Evolutionary conservation across 1,139 yeast genomes (phyloP), one percentile per base, ranked within the genome.

Genomic region (Lodderomyces jiufengensis): DNA sequence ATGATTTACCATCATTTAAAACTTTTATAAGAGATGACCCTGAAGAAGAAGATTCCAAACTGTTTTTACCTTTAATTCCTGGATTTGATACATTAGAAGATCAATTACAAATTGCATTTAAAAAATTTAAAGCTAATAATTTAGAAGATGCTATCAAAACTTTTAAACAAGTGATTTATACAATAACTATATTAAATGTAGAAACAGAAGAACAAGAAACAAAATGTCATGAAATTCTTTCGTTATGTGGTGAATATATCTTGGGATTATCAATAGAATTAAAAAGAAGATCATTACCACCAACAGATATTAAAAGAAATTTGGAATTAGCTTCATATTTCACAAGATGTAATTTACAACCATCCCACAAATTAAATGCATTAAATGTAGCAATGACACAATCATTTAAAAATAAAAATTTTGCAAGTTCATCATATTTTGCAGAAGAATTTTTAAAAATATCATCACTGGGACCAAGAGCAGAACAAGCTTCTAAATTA

Each of bases 291-390:
- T 59, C 83, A 7, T 66, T 90, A 41, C 86, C 84, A 27, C 69
- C 81, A 4, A 64, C 68, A 20, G 86, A 87, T 42, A 67, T 82
- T 37, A 84, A 87, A 62, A 82, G 97, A 45, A 88, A 86, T 55
- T 73, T 94, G 54, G 98, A 92, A 60, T 71, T 94, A 49, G 97
- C 97, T 5, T 95, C 97, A 1, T 92, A 90, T 63, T 94, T 94
- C 68, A 87, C 98, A 12, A 79, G 79, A 55, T 82, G 90, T 27
- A 77, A 82, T 48, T 75, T 94, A 49, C 88, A 85, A 49, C 80
- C 85, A 31, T 81, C 83, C 5, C 98, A 94, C 60, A 78, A 81
- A 44, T 76, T 84, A 37, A 83, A 88, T 54, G 97, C 98, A 9
- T 72, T 88, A 51, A 94, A 87, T 58, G 95, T 88, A 42, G 98